Conservation (phyloP, 108 stramenopile genomes). For the Fragilaria crotonensis region DNA sequence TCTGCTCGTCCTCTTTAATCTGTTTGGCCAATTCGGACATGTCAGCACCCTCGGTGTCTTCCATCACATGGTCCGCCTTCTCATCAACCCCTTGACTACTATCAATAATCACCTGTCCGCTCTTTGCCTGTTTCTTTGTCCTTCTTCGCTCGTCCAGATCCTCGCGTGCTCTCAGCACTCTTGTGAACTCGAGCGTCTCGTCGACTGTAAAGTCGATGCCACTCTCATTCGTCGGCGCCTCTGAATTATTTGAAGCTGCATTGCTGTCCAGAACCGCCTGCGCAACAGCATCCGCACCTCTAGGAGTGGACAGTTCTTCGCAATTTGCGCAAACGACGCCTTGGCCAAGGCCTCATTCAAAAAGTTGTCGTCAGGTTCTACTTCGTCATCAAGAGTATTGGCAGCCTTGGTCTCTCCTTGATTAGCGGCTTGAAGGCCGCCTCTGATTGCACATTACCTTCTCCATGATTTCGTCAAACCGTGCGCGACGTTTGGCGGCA, state of each 20-base stretch:
- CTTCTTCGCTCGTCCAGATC: constrained; percentile 63
- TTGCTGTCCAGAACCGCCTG: constrained; percentile 30
- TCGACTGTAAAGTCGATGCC: constrained; percentile 67
- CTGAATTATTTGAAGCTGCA: neutral
- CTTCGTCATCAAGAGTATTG: constrained; percentile 22
- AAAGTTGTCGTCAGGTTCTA: constrained; percentile 78
- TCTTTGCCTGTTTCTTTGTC: constrained; percentile 12
- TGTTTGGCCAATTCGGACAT: constrained; percentile 68
- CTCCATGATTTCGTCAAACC: constrained; percentile 73
- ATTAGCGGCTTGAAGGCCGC: constrained; percentile 35
- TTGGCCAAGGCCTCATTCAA: constrained; percentile 85
- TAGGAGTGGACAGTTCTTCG: constrained; percentile 36
- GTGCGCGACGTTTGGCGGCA: constrained; percentile 27
- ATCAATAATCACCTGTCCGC: constrained; percentile 1
- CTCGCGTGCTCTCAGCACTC: constrained; percentile 62
- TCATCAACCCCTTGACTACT: constrained; percentile 8
- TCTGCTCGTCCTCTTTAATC: constrained; percentile 48
- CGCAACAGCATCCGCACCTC: constrained; percentile 57
- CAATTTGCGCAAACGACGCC: constrained; percentile 73
- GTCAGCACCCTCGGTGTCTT: constrained; percentile 40
- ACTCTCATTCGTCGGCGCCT: neutral
- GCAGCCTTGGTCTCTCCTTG: neutral
- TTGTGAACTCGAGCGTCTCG: constrained; percentile 80
- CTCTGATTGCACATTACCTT: constrained; percentile 65
- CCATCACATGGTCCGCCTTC: constrained; percentile 6